Base-by-base conservation (phyloP, 495 filamentous ascomycete genomes). In the Talaromyces trachyspermus region DNA sequence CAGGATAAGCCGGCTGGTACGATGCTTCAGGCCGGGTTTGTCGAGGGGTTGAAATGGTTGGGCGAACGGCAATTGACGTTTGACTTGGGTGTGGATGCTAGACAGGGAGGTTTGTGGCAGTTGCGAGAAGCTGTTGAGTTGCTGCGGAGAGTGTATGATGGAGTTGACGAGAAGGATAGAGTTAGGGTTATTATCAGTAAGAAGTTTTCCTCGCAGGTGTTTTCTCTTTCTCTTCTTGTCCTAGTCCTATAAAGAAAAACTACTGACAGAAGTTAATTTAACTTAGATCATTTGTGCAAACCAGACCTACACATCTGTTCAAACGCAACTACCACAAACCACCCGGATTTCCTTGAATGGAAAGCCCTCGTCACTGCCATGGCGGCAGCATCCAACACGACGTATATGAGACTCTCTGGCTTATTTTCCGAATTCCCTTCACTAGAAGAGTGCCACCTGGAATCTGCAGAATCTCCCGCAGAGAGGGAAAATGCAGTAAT, bases 381-480 rank as follows among this genome's bases (percentile, higher is more conserved):
- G 52, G 74, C 76, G 52, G 70, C 71, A 49, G 80, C 71, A 61
- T 61, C 61, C 24, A 68, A 60, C 12, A 84, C 80, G 3, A 84
- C 80, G 4, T 92, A 85, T 68, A 87, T 95, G 79, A 95, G 95
- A 70, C 77, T 95, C n/a, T 89, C 84, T 19, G 89, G 89, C 9
- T 75, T 65, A 29, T 91, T 95, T 59, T 76, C 80, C 3, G 86
- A 94, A 67, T 71, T 60, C 69, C 75, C 4, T 46, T 76, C 51
- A 45, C 66, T 45, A n/a, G n/a, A n/a, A n/a, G n/a, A n/a, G n/a
- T n/a, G n/a, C n/a, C n/a, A n/a, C n/a, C n/a, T n/a, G n/a, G n/a
- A n/a, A n/a, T 35, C 58, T 63, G 7, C 61, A 54, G 51, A 57
- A 48, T 6, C 64, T 55, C 36, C 61, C 29, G 36, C 63, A 2